Conservation (phyloP, 495 filamentous ascomycete genomes). For the Articulospora tetracladia region DNA sequence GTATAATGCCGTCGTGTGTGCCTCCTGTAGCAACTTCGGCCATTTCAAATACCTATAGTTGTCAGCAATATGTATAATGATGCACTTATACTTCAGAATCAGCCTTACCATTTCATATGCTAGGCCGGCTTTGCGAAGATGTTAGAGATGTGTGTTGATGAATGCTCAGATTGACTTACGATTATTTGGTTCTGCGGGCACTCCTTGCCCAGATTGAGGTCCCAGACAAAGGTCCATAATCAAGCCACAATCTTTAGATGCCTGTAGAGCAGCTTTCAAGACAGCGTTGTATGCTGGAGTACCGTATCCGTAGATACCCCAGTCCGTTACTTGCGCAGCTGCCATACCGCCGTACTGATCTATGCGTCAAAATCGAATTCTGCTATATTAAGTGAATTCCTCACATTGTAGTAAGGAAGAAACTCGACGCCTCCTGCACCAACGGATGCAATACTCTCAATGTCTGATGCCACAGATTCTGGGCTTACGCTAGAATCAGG, state of each 20-base stretch:
- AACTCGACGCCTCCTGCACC: slow-evolving; percentile 43
- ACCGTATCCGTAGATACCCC: slow-evolving; percentile 45
- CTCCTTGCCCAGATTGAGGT: slow-evolving; percentile 45
- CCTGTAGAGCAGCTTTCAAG: slow-evolving; percentile 33
- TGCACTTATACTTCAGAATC: too few species aligned
- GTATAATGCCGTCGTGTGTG: too few species aligned
- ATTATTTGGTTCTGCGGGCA: too few species aligned
- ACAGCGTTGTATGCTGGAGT: slow-evolving; percentile 36
- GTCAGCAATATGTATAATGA: too few species aligned
- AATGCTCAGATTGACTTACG: too few species aligned
- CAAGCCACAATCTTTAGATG: slow-evolving; percentile 35
- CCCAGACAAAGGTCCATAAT: slow-evolving; percentile 46
- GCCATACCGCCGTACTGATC: neutral
- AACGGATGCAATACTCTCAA: slow-evolving; percentile 28
- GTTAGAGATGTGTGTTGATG: too few species aligned
- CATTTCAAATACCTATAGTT: too few species aligned
- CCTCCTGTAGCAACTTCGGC: too few species aligned
- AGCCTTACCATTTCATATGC: too few species aligned
- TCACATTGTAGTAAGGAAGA: slow-evolving; percentile 41
- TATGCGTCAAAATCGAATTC: too few species aligned
- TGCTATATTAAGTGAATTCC: too few species aligned
- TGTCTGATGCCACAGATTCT: slow-evolving; percentile 28
- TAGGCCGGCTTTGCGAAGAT: too few species aligned
- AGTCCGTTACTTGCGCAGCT: slow-evolving; percentile 21
- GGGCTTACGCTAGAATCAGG: slow-evolving; percentile 38